These are phyloP conservation scores for Wickerhamiella shivajii DNA, from an alignment of 805 yeast genomes.

Conservation along the genomic window DNA sequence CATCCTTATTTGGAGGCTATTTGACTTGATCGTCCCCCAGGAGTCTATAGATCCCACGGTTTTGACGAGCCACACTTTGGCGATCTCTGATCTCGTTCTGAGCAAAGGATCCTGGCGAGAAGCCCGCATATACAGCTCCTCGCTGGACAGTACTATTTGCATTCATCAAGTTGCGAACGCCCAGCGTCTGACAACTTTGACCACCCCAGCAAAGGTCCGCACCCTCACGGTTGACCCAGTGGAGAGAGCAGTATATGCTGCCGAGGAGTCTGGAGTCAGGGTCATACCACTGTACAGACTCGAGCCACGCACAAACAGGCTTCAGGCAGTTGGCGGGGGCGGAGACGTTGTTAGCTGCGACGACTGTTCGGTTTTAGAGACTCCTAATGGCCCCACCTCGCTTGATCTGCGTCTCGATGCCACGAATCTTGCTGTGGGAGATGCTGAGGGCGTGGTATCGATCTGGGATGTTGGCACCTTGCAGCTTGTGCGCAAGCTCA, in stretches of 20 bases:
- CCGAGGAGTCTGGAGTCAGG: slow-evolving; percentile 50
- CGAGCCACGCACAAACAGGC: slow-evolving; percentile 23
- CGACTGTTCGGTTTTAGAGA: slow-evolving; percentile 26
- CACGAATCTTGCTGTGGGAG: slow-evolving; percentile 12
- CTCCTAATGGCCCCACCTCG: neutral
- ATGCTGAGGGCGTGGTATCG: slow-evolving; percentile 30
- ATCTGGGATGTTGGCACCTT: slow-evolving; percentile 40
- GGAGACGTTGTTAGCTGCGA: slow-evolving; percentile 38
- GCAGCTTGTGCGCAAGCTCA: slow-evolving; percentile 22
- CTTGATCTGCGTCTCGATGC: slow-evolving; percentile 8
- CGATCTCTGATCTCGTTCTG: slow-evolving; percentile 35
- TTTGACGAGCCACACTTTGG: slow-evolving; percentile 29
- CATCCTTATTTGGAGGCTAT: slow-evolving; percentile 54
- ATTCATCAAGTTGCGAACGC: slow-evolving; percentile 42
- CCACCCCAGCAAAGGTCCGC: slow-evolving; percentile 43
- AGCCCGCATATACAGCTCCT: slow-evolving; percentile 48
- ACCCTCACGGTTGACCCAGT: slow-evolving; percentile 62
- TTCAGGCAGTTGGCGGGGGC: slow-evolving; percentile 52
- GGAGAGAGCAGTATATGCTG: slow-evolving; percentile 58
- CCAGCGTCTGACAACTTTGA: slow-evolving; percentile 50
- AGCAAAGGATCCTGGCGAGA: slow-evolving; percentile 44
- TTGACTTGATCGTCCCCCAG: slow-evolving; percentile 37
- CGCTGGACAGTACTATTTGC: slow-evolving; percentile 62
- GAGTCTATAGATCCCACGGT: slow-evolving; percentile 19
- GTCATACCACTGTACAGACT: slow-evolving; percentile 36